Base-by-base conservation (phyloP, 768 basidiomycete genomes). In the Leccinum truebloodii region DNA sequence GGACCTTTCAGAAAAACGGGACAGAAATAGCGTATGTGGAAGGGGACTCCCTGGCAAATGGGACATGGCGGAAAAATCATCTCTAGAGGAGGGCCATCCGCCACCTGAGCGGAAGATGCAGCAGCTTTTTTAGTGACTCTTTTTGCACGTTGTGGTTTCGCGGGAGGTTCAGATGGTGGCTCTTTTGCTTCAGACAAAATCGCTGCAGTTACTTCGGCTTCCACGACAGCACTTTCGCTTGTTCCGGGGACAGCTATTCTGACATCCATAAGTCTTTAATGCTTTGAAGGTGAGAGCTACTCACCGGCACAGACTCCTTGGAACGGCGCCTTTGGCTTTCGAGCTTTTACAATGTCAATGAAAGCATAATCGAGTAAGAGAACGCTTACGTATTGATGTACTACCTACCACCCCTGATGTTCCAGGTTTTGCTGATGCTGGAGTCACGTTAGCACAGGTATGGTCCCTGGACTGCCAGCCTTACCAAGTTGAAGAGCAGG, bases 21-120 rank as follows among this genome's bases (percentile, higher is more conserved):
- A 67, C 86, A 88, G 49, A 69, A 69, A 54, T 76, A 76, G n/a
- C 79, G 80, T 55, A 77, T 71, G 62, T 88, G 86, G 41, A 76
- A 73, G 7, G 82, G 79, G 4, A 64, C 62, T 50, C 69, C 69
- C 20, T 73, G 70, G 69, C 86, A 87, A 22, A 84, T 71, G 44
- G 79, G 80, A 61, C 86, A 83, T 1, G 59, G 55, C 1, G 59
- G 60, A 58, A 52, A 54, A 48, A 61, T 57, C 52, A 58, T 52
- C n/a, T 35, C 55, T 6, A 18, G 30, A 24, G 59, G 0, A 46
- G 44, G 10, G 10, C 37, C 10, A 44, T 49, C 32, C 22, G 10
- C 28, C 2, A 62, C 50, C 5, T 20, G 18, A 32, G 30, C 46
- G 20, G 56, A 35, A 34, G 61, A 37, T 22, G 49, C 14, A 50